Evolutionary conservation across 2,329 filamentous ascomycete species (phyloP).

Genomic region (Exophiala xenobiotica): DNA sequence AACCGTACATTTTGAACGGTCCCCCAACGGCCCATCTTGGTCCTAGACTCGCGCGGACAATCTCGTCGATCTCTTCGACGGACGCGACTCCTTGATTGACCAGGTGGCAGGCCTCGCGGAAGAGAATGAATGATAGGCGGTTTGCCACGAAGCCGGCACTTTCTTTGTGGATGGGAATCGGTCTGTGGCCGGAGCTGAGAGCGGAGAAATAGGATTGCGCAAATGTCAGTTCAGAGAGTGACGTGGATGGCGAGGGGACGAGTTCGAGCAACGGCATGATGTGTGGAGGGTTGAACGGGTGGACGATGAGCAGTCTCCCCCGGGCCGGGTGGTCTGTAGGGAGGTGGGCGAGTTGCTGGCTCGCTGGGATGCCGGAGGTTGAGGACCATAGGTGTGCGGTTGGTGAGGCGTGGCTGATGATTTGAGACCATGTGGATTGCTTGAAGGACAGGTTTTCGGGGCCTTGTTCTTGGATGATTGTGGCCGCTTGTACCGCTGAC

Average conservation of each 20-base stretch:
- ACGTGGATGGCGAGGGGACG: conserved; percentile 51
- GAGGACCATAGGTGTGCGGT: conserved; percentile 57
- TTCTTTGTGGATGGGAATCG: conserved; percentile 94
- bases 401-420: conserved; percentile 47
- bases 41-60: conserved; percentile 54
- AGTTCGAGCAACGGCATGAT: conserved; percentile 62
- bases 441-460: conserved; percentile 57
- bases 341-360: conserved; percentile 47
- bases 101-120: conserved; percentile 56
- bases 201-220: conserved; percentile 72
- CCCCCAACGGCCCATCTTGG: conserved; percentile 57
- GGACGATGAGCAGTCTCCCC: conserved; percentile 53
- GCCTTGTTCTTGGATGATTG: conserved; percentile 60
- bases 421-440: conserved; percentile 50
- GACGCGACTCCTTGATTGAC: conserved; percentile 54
- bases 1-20: conserved; percentile 60
- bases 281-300: conserved; percentile 63
- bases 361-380: conserved; percentile 59
- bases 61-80: conserved; percentile 54
- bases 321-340: conserved; percentile 35
- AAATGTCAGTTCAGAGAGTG: conserved; percentile 37
- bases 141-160: conserved; percentile 70
- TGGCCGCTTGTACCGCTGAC: conserved; percentile 48
- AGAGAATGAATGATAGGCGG: conserved; percentile 56
- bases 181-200: conserved; percentile 95